A percentile compares a stretch with the other conserved stretches of the same genome.
Conservation (phyloP, 805 yeast genomes). For the Geotrichum ghanense region DNA sequence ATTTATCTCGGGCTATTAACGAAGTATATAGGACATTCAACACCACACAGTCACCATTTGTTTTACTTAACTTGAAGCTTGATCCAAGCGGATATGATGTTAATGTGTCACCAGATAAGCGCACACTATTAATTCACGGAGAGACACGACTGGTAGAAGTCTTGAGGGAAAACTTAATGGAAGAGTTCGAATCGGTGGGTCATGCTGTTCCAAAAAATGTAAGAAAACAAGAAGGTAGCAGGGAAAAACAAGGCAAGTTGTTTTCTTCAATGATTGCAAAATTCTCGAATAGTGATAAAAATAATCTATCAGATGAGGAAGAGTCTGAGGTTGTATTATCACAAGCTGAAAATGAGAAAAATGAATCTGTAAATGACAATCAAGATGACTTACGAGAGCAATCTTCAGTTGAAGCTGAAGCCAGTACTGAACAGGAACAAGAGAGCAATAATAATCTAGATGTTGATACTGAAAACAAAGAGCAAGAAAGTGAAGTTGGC, state of each 20-base stretch:
- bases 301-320: not conserved
- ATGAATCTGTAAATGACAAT: too few species aligned
- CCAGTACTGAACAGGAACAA: too few species aligned
- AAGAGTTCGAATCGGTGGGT: slow-evolving; percentile 33
- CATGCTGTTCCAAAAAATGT: slow-evolving; percentile 29
- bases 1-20: slow-evolving; percentile 46
- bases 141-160: slow-evolving; percentile 50
- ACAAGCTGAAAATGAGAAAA: too few species aligned
- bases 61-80: slow-evolving; percentile 48
- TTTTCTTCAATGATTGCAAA: slow-evolving; percentile 1
- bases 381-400: too few species aligned
- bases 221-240: not conserved
- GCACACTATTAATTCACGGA: slow-evolving; percentile 54
- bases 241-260: not conserved
- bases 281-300: not conserved
- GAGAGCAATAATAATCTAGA: too few species aligned
- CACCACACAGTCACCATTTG: slow-evolving; percentile 59
- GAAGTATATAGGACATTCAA: slow-evolving; percentile 68
- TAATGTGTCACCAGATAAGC: slow-evolving; percentile 87
- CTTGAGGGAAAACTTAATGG: slow-evolving; percentile 38
- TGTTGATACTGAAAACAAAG: too few species aligned
- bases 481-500: too few species aligned
- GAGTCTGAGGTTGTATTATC: too few species aligned
- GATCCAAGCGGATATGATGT: slow-evolving; percentile 47
- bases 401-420: too few species aligned